A percentile compares a stretch with the other conserved stretches of the same genome.
These are phyloP conservation scores for Rhodotorula sp. DNA, from an alignment of 1,284 basidiomycete genomes.

Conservation along the genomic window DNA sequence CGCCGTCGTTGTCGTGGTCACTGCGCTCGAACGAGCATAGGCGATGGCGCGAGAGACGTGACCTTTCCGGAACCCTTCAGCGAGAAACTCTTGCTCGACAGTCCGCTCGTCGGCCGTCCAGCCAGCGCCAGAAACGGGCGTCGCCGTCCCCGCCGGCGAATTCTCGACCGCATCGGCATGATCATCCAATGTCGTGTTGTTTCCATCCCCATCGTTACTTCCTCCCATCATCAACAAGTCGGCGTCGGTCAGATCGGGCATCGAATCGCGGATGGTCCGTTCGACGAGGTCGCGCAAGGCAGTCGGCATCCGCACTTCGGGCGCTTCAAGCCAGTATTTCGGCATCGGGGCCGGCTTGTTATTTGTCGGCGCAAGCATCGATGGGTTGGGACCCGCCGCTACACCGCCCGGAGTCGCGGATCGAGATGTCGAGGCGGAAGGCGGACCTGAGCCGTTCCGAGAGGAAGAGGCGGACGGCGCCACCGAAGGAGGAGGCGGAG, in stretches of 20 bases:
- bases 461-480: neutral
- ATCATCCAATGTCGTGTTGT: conserved; percentile 6
- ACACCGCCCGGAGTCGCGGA: conserved; percentile 1
- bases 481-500: conserved; percentile 13
- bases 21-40: conserved; percentile 21
- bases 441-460: neutral
- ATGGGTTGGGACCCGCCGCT: neutral
- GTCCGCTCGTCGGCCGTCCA: conserved; percentile 15
- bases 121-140: neutral
- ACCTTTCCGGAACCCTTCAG: conserved; percentile 52
- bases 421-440: conserved; percentile 24
- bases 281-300: conserved; percentile 76
- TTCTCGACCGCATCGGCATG: neutral
- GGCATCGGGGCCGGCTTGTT: conserved; percentile 40
- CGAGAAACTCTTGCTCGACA: conserved; percentile 45
- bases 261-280: conserved; percentile 50
- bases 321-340: conserved; percentile 64
- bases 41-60: conserved; percentile 49
- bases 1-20: conserved; percentile 4
- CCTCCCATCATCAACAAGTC: neutral
- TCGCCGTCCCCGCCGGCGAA: neutral
- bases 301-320: conserved; percentile 82
- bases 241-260: conserved; percentile 16
- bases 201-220: no score
- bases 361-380: neutral